phyloP scores from a whole-genome alignment of 495 filamentous ascomycete species.

The Halenospora varia region DNA sequence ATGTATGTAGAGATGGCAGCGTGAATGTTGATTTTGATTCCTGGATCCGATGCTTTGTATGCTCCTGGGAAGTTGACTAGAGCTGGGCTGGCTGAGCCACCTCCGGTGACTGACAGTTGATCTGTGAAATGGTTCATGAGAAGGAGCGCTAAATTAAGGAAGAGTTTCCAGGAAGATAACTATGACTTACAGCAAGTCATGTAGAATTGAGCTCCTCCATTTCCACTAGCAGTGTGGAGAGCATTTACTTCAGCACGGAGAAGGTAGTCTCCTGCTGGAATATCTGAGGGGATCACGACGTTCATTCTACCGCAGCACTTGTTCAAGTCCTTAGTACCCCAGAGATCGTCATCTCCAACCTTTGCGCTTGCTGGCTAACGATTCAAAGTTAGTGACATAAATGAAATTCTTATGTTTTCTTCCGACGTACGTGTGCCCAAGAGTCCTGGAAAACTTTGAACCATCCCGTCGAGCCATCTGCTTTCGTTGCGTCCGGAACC shows the following conservation, averaged over 20 bases:
- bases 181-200: conserved; percentile 29
- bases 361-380: not conserved
- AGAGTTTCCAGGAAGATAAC: not conserved
- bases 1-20: conserved; percentile 38
- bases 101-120: conserved; percentile 58
- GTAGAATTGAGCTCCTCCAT: conserved; percentile 71
- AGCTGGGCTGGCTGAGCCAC: conserved; percentile 52
- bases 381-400: not conserved
- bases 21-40: conserved; percentile 68
- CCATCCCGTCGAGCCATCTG: conserved; percentile 28
- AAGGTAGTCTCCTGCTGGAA: conserved; percentile 70
- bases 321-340: conserved; percentile 12
- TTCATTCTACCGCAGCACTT: conserved; percentile 31
- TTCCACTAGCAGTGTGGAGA: conserved; percentile 56
- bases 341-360: conserved; percentile 40
- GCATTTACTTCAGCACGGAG: conserved; percentile 79
- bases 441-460: conserved; percentile 19
- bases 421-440: conserved; percentile 5
- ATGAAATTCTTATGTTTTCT: not conserved
- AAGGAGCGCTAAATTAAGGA: not conserved
- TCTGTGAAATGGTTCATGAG: conserved; percentile 22
- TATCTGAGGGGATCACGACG: conserved; percentile 60
- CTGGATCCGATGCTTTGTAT: conserved; percentile 61
- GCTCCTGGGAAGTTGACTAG: conserved; percentile 55
- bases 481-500: conserved; percentile 44